Conservation (phyloP, 1,284 basidiomycete species). For the Ustilago tritici region DNA sequence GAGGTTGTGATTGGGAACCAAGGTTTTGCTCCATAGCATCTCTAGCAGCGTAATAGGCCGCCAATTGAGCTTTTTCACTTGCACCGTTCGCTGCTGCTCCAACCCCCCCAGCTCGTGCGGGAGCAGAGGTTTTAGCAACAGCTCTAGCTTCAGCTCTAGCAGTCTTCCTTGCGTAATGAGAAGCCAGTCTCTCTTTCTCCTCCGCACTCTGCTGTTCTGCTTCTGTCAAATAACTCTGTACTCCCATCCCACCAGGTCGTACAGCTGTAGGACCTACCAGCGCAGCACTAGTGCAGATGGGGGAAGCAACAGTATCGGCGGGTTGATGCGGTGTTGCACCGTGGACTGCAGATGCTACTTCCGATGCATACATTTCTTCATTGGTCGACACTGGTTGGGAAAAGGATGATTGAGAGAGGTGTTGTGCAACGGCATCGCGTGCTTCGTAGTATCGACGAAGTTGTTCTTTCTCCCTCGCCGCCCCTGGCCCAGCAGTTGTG, state of each 20-base stretch:
- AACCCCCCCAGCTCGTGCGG: not conserved
- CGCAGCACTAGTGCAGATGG: conserved; percentile 7
- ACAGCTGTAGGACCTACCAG: conserved; percentile 1
- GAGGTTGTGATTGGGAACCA: not conserved
- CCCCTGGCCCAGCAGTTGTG: not conserved
- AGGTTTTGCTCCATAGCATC: conserved; percentile 40
- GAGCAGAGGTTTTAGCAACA: conserved; percentile 7
- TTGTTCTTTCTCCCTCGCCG: conserved; percentile 57
- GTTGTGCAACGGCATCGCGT: conserved; percentile 51
- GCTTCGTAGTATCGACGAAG: conserved; percentile 60
- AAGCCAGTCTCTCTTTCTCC: conserved; percentile 47
- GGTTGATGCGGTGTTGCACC: conserved; percentile 45
- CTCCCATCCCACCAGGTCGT: not conserved
- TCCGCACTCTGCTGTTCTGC: conserved; percentile 43
- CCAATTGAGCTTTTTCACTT: conserved; percentile 49
- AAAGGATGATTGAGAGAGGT: conserved; percentile 20
- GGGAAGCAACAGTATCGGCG: conserved; percentile 27
- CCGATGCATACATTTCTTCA: conserved; percentile 25
- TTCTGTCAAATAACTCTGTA: conserved; percentile 31
- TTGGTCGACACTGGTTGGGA: not conserved
- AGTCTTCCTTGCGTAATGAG: conserved; percentile 46
- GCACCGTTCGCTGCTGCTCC: conserved; percentile 1
- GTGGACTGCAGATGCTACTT: conserved; percentile 41
- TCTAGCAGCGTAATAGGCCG: conserved; percentile 48
- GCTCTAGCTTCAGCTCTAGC: conserved; percentile 41